Evolutionary conservation across 331 rosid species (phyloP).

Genomic region (Erythrophleum ivorense): DNA sequence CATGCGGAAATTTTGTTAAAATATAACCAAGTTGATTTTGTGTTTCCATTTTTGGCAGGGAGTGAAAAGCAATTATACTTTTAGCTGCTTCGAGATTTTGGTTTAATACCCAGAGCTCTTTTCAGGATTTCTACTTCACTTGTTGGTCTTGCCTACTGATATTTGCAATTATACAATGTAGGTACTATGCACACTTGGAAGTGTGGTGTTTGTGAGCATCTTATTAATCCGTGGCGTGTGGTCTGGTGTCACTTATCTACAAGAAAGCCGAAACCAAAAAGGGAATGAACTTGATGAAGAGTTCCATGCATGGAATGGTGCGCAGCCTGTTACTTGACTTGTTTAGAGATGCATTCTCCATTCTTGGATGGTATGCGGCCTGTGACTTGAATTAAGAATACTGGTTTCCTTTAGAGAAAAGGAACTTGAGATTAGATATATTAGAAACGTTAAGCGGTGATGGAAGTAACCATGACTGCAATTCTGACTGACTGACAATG

Average conservation of each 20-base stretch:
- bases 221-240: conserved; percentile 77
- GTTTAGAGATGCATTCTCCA: neutral
- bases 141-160: neutral
- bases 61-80: neutral
- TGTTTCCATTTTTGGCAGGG: neutral
- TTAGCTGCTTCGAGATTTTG: conserved; percentile 2
- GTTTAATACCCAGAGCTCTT: neutral
- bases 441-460: neutral
- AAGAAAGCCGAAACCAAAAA: conserved; percentile 37
- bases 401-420: neutral
- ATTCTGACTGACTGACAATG: conserved; percentile 4
- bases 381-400: neutral
- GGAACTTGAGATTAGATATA: conserved; percentile 1
- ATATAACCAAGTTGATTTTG: neutral
- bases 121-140: neutral
- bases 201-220: conserved; percentile 76
- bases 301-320: conserved; percentile 35
- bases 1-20: neutral
- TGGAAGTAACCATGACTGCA: conserved; percentile 23
- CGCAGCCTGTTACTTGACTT: conserved; percentile 37
- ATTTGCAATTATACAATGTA: conserved; percentile 36
- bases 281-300: conserved; percentile 34
- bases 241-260: conserved; percentile 62
- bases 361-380: conserved; percentile 1
- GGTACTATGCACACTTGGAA: conserved; percentile 82